Evolutionary conservation across 257 asterid genomes (phyloP).

Genomic region (Handroanthus guayacan): DNA sequence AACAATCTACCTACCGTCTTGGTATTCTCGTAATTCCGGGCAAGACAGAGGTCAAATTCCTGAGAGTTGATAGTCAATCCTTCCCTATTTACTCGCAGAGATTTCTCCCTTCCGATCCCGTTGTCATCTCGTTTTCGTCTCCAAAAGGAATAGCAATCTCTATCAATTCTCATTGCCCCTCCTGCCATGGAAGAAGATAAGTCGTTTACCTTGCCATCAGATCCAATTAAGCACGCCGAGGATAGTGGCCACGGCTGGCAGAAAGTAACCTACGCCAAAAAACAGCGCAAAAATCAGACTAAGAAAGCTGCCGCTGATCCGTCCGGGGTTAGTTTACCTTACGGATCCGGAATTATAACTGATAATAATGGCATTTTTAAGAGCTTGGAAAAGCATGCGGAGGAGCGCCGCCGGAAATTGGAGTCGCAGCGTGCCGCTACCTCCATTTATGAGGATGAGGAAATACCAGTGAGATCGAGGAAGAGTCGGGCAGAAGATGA

Average conservation of each 20-base stretch:
- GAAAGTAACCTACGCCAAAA: conserved; percentile 65
- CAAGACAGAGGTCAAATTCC: conserved; percentile 6
- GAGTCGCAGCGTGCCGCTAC: conserved; percentile 68
- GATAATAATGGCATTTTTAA: conserved; percentile 52
- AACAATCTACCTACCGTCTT: background rate
- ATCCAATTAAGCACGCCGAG: conserved; percentile 38
- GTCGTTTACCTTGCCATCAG: conserved; percentile 39
- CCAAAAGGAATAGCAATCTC: background rate
- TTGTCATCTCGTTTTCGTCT: conserved; percentile 6
- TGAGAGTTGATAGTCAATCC: conserved; percentile 12
- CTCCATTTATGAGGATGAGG: conserved; percentile 51
- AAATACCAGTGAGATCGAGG: conserved; percentile 47
- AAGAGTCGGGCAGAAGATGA: conserved; percentile 40
- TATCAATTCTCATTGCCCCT: conserved; percentile 1
- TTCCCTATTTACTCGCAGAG: conserved; percentile 11
- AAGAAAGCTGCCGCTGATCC: conserved; percentile 42
- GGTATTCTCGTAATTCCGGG: background rate
- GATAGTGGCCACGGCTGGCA: conserved; percentile 64
- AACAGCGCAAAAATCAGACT: conserved; percentile 54
- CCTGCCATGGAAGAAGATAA: conserved; percentile 57
- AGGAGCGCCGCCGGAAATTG: conserved; percentile 71
- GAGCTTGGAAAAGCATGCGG: conserved; percentile 78
- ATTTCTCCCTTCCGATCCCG: conserved; percentile 26
- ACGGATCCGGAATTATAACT: conserved; percentile 54
- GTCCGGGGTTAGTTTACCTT: conserved; percentile 37